These are phyloP conservation scores for Populus hybrid DNA, from an alignment of 441 rosid genomes.

Conservation along the genomic window DNA sequence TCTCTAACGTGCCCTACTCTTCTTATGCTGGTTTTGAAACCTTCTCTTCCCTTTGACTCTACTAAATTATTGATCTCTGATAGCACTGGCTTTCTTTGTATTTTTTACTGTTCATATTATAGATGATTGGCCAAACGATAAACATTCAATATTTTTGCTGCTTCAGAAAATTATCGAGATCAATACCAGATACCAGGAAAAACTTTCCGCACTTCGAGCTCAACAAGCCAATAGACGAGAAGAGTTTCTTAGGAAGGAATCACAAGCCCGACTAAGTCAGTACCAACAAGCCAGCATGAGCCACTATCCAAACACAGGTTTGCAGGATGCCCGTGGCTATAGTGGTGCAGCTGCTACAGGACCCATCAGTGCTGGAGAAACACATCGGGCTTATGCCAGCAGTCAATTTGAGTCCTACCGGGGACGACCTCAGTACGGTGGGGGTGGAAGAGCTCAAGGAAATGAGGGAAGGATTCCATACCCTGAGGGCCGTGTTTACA, in stretches of 20 bases:
- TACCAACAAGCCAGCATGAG: constrained; percentile 18
- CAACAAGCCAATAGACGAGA: constrained; percentile 23
- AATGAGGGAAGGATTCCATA: constrained; percentile 23
- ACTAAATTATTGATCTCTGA: not conserved
- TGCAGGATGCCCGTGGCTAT: constrained; percentile 18
- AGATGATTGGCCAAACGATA: not conserved
- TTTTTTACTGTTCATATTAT: not conserved
- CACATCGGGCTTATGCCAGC: constrained; percentile 3
- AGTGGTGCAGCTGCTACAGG: constrained; percentile 9
- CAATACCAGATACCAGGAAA: constrained; percentile 30
- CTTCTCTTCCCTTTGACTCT: not conserved
- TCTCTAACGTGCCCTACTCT: not conserved
- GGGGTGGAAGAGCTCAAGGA: constrained; percentile 11
- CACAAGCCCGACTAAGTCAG: constrained; percentile 15
- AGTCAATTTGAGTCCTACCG: constrained; percentile 13
- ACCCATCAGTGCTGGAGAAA: not conserved
- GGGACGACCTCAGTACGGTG: constrained; percentile 13
- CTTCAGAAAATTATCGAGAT: constrained; percentile 26
- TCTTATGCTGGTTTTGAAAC: not conserved
- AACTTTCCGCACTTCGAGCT: constrained; percentile 15
- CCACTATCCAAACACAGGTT: not conserved
- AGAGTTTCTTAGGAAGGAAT: constrained; percentile 24
- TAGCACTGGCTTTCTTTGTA: not conserved
- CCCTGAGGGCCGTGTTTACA: constrained; percentile 24
- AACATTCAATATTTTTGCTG: not conserved